phyloP scores from a whole-genome alignment of 768 basidiomycete species.

The Fomitopsis serialis region DNA sequence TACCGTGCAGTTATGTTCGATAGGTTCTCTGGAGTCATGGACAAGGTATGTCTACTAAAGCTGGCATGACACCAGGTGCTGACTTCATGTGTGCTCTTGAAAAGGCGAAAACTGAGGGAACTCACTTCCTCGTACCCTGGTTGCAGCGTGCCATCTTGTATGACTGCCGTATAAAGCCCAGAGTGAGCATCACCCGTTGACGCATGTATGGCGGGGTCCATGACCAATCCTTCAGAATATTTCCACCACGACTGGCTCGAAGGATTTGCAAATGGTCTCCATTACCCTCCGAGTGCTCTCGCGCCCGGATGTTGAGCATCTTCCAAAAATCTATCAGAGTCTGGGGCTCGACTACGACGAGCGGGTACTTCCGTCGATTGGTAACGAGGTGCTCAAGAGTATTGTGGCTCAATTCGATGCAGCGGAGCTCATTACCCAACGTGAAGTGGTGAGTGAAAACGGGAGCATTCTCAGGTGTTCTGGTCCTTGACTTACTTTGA shows the following conservation, averaged over 20 bases:
- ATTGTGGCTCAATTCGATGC: conserved; percentile 99
- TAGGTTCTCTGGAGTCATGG: conserved; percentile 87
- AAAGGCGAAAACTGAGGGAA: conserved; percentile 88
- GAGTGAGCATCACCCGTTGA: conserved; percentile 39
- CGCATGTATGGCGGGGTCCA: background rate
- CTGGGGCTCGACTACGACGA: conserved; percentile 97
- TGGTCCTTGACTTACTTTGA: no score
- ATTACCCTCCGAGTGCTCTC: conserved; percentile 95
- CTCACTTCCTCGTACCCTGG: conserved; percentile 95
- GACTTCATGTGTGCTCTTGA: background rate
- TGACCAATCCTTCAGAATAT: conserved; percentile 62
- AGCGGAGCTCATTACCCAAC: conserved; percentile 93
- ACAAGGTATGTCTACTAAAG: conserved; percentile 45
- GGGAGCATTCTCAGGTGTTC: no score
- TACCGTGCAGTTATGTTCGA: conserved; percentile 98
- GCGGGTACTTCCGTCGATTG: conserved; percentile 93
- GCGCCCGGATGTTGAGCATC: conserved; percentile 81
- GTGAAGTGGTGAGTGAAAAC: conserved; percentile 83
- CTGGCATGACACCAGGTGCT: background rate
- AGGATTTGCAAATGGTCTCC: conserved; percentile 98
- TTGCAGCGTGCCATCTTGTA: conserved; percentile 94
- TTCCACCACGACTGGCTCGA: conserved; percentile 97
- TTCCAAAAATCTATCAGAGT: conserved; percentile 91
- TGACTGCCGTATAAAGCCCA: conserved; percentile 95
- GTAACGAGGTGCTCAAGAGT: conserved; percentile 96